Conservation (phyloP, 768 basidiomycete species). For the Leccinum incarnatum region DNA sequence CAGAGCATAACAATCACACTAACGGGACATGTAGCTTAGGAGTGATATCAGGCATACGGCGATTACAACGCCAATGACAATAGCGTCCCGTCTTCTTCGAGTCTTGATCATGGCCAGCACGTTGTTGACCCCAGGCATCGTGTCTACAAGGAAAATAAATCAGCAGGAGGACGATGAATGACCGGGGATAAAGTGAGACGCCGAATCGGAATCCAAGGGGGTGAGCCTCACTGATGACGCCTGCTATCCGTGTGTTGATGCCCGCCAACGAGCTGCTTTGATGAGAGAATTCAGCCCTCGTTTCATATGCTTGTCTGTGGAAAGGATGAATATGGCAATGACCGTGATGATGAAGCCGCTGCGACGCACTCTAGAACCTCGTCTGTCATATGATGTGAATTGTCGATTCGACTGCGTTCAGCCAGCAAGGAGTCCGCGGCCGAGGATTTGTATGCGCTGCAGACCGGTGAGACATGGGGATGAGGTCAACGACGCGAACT, state of each 20-base stretch:
- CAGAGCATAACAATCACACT: slow-evolving; percentile 9
- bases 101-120: slow-evolving; percentile 91
- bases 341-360: background rate
- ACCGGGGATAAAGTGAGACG: no score
- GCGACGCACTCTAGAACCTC: slow-evolving; percentile 75
- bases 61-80: slow-evolving; percentile 86
- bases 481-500: background rate
- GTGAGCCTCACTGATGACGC: slow-evolving; percentile 66
- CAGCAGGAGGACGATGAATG: background rate
- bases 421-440: slow-evolving; percentile 82
- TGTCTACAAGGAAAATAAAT: slow-evolving; percentile 42
- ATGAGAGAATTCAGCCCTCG: slow-evolving; percentile 84
- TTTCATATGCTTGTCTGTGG: slow-evolving; percentile 92
- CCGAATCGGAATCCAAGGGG: no score
- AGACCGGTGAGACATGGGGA: background rate
- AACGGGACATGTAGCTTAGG: slow-evolving; percentile 45
- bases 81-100: slow-evolving; percentile 81
- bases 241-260: slow-evolving; percentile 82
- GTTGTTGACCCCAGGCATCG: slow-evolving; percentile 94
- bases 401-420: slow-evolving; percentile 88
- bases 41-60: slow-evolving; percentile 74
- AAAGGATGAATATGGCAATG: background rate
- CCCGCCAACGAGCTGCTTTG: slow-evolving; percentile 73
- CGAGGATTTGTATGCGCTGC: slow-evolving; percentile 87
- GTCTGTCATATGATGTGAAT: slow-evolving; percentile 93